Conservation (phyloP, 2,329 filamentous ascomycete genomes). For the Trichoderma sp. region DNA sequence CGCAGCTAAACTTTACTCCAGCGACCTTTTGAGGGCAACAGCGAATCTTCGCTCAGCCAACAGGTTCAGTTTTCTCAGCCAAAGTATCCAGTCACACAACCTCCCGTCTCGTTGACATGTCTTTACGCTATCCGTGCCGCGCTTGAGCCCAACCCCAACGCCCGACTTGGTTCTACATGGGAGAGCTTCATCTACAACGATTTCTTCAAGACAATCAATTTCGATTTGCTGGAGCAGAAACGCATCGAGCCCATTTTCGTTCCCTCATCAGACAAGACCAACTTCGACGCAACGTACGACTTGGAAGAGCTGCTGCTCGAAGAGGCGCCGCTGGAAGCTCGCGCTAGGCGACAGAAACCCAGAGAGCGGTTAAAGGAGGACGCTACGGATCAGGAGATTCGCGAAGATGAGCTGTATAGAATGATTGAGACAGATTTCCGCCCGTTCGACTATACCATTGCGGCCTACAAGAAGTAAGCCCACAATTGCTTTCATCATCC, state of each 20-base stretch:
- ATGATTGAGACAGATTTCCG: slow-evolving; percentile 94
- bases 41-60: slow-evolving; percentile 76
- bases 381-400: slow-evolving; percentile 91
- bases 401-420: slow-evolving; percentile 89
- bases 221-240: slow-evolving; percentile 81
- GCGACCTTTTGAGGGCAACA: slow-evolving; percentile 92
- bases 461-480: slow-evolving; percentile 73
- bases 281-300: slow-evolving; percentile 98
- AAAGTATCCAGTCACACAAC: slow-evolving; percentile 89
- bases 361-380: slow-evolving; percentile 90
- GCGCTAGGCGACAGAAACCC: slow-evolving; percentile 91
- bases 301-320: slow-evolving; percentile 91
- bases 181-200: slow-evolving; percentile 84
- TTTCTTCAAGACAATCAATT: slow-evolving; percentile 87
- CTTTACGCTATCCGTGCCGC: slow-evolving; percentile 85
- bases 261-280: slow-evolving; percentile 96
- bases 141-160: slow-evolving; percentile 76
- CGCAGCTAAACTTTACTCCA: slow-evolving; percentile 42
- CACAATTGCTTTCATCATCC: neutral
- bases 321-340: slow-evolving; percentile 90
- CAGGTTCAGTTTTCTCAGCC: slow-evolving; percentile 82
- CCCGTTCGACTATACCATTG: slow-evolving; percentile 91
- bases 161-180: slow-evolving; percentile 84
- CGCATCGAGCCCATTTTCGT: slow-evolving; percentile 89
- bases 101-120: slow-evolving; percentile 85